A percentile compares a stretch with the other conserved stretches of the same genome.
Evolutionary conservation across 805 yeast species (phyloP).

Genomic region (Saccharomycopsis capsularis): DNA sequence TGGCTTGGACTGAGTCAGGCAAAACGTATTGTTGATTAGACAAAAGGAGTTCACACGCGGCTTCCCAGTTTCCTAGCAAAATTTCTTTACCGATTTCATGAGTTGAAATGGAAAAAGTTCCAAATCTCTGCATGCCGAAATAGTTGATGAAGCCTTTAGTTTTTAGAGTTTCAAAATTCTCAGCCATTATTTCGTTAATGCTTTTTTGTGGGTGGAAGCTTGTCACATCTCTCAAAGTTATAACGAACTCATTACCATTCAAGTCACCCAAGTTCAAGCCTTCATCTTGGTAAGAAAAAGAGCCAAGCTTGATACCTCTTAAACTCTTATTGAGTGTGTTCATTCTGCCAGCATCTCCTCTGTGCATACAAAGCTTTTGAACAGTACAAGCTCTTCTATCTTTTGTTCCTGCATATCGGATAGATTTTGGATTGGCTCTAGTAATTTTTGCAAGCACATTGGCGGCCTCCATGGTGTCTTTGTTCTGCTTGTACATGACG

Average conservation of each 20-base stretch:
- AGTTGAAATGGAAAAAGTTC: slow-evolving; percentile 90
- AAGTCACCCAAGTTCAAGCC: slow-evolving; percentile 75
- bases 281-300: slow-evolving; percentile 58
- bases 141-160: slow-evolving; percentile 83
- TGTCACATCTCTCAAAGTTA: slow-evolving; percentile 72
- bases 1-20: slow-evolving; percentile 78
- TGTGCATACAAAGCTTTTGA: slow-evolving; percentile 66
- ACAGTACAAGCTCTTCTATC: slow-evolving; percentile 95
- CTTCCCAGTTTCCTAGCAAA: slow-evolving; percentile 67
- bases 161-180: slow-evolving; percentile 51
- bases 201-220: slow-evolving; percentile 29
- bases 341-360: slow-evolving; percentile 66
- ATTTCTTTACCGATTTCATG: slow-evolving; percentile 75
- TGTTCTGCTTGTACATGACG: slow-evolving; percentile 84
- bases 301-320: slow-evolving; percentile 74
- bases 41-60: slow-evolving; percentile 69
- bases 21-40: slow-evolving; percentile 79
- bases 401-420: slow-evolving; percentile 91
- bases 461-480: slow-evolving; percentile 96
- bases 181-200: slow-evolving; percentile 31
- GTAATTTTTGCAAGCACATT: slow-evolving; percentile 63
- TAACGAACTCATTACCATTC: slow-evolving; percentile 80
- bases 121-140: slow-evolving; percentile 98
- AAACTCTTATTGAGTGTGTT: slow-evolving; percentile 68
- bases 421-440: slow-evolving; percentile 60